Percentiles rank a stretch among this genome's conserved stretches.
Conservation (phyloP, 805 yeast species). For the Nakazawaea ernobii region DNA sequence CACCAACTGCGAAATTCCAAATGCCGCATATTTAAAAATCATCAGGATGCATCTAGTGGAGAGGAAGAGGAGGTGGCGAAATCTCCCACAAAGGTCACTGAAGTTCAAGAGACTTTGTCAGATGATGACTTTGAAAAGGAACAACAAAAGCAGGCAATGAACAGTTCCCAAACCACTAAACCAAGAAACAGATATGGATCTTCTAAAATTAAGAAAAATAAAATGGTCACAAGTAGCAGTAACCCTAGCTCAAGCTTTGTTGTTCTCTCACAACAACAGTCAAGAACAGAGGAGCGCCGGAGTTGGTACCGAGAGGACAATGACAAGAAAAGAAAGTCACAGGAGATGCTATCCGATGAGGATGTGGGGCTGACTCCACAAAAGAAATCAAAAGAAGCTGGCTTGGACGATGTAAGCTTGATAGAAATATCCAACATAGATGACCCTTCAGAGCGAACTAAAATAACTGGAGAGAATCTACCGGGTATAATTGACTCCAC, state of each 20-base stretch:
- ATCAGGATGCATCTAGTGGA: background rate
- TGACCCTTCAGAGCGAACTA: background rate
- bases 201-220: constrained; percentile 8
- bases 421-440: constrained; percentile 4
- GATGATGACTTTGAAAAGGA: constrained; percentile 20
- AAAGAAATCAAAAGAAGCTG: background rate
- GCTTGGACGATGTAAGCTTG: background rate
- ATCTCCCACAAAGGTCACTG: background rate
- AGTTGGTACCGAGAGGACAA: constrained; percentile 21
- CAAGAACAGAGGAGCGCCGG: background rate
- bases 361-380: background rate
- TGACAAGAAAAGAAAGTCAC: constrained; percentile 29
- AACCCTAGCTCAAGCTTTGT: background rate
- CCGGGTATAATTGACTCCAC: background rate
- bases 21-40: constrained; percentile 34
- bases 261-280: background rate
- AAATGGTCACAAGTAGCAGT: constrained; percentile 4
- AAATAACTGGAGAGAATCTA: background rate
- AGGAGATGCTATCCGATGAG: background rate
- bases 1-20: constrained; percentile 40
- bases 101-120: background rate
- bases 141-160: constrained; percentile 11
- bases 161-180: background rate
- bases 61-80: background rate
- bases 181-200: constrained; percentile 5